Evolutionary conservation across 2,329 filamentous ascomycete species (phyloP).

Genomic region (Chaetomiaceae sp.): DNA sequence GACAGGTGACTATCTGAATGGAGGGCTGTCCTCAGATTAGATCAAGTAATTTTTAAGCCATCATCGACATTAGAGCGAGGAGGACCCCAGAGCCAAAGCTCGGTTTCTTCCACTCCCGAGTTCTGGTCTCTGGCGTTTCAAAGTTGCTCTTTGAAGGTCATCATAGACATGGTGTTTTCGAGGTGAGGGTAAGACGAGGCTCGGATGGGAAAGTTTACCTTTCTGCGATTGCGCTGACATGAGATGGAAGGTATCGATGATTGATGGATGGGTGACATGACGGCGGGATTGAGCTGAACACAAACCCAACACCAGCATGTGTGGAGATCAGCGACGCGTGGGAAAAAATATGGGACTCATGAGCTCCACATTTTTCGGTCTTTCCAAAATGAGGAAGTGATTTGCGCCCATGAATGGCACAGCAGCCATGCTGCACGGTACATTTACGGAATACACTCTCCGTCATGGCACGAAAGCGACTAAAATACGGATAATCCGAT

Average conservation of each 20-base stretch:
- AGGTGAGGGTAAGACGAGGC: too few relatives aligned
- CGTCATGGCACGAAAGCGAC: too few relatives aligned
- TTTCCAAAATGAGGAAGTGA: background rate
- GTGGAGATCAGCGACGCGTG: too few relatives aligned
- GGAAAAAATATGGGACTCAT: background rate
- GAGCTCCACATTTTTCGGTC: too few relatives aligned
- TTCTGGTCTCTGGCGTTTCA: slow-evolving; percentile 35
- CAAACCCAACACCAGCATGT: too few relatives aligned
- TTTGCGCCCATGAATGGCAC: background rate
- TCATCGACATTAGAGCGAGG: slow-evolving; percentile 37
- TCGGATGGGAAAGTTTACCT: too few relatives aligned
- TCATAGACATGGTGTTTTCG: slow-evolving; percentile 18
- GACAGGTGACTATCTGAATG: background rate
- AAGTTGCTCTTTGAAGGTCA: slow-evolving; percentile 23
- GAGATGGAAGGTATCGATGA: background rate
- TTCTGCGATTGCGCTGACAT: too few relatives aligned
- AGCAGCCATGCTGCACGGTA: background rate
- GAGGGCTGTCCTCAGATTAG: slow-evolving; percentile 52
- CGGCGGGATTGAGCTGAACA: too few relatives aligned
- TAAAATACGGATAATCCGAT: too few relatives aligned
- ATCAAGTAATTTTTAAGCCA: slow-evolving; percentile 52
- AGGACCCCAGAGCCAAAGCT: slow-evolving; percentile 46
- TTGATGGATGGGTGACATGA: too few relatives aligned
- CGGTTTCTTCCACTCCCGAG: slow-evolving; percentile 44
- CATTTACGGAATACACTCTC: background rate